Percentiles rank a stretch among this genome's conserved stretches.
Conservation (phyloP, 257 asterid genomes). For the Nicotiana sylvestris region DNA sequence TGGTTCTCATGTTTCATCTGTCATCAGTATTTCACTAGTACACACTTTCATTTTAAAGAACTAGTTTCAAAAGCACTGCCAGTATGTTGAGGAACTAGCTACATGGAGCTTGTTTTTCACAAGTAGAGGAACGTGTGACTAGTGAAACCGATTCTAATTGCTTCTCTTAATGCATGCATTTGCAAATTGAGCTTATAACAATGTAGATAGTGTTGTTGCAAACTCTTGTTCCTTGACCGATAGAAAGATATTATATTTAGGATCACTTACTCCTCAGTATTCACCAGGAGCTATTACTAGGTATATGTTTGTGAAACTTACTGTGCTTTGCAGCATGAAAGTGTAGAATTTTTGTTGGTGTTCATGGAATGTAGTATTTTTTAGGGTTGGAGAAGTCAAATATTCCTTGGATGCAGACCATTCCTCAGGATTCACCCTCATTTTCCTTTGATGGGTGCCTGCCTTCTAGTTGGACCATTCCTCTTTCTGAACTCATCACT, state of each 20-base stretch:
- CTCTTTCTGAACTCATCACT: constrained; percentile 57
- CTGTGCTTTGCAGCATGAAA: neutral
- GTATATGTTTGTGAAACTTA: constrained; percentile 27
- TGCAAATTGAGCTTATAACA: neutral
- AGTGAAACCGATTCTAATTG: neutral
- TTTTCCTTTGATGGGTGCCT: constrained; percentile 67
- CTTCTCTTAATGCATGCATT: neutral
- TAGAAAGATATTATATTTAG: constrained; percentile 68
- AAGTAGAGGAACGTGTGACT: neutral
- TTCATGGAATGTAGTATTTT: neutral
- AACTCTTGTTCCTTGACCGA: constrained; percentile 39
- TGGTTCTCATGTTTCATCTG: neutral
- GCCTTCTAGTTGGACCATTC: constrained; percentile 61
- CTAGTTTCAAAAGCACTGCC: neutral
- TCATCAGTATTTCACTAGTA: neutral
- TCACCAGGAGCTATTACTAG: constrained; percentile 74
- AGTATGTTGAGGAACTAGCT: neutral
- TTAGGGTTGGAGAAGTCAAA: neutral
- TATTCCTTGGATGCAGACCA: neutral
- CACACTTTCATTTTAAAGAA: neutral
- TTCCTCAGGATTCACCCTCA: constrained; percentile 46
- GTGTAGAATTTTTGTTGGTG: neutral
- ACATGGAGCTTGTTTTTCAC: neutral
- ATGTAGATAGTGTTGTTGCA: neutral
- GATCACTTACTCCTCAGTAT: constrained; percentile 60